phyloP scores from a whole-genome alignment of 345 rosid species.

The Geranium brycei region DNA sequence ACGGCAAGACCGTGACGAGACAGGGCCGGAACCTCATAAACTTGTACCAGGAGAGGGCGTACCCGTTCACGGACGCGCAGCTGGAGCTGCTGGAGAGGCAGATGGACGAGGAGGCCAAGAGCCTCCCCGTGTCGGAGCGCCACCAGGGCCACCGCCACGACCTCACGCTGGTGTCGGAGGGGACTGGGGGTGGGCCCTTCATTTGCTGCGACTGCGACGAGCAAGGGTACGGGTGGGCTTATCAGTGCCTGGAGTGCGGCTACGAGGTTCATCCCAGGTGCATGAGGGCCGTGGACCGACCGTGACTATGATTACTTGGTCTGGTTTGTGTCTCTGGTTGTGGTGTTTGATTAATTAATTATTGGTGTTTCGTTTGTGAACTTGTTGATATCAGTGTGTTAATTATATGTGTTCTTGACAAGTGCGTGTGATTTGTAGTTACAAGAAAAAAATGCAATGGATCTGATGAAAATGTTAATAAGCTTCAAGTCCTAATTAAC shows the following conservation, averaged over 20 bases:
- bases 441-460: too few species aligned
- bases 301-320: background rate
- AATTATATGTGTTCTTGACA: too few species aligned
- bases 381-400: too few species aligned
- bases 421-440: too few species aligned
- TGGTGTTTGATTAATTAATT: too few species aligned
- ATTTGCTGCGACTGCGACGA: slow-evolving; percentile 58
- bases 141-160: slow-evolving; percentile 45
- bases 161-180: slow-evolving; percentile 42
- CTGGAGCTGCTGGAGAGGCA: slow-evolving; percentile 27
- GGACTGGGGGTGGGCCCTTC: slow-evolving; percentile 44
- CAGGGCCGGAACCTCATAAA: slow-evolving; percentile 39
- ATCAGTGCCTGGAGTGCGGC: slow-evolving; percentile 54
- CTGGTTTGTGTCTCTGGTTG: too few species aligned
- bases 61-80: slow-evolving; percentile 40
- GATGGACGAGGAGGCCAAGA: slow-evolving; percentile 39
- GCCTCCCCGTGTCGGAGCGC: slow-evolving; percentile 24
- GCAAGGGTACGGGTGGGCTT: slow-evolving; percentile 56
- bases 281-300: slow-evolving; percentile 17
- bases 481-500: too few species aligned
- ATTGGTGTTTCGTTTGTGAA: too few species aligned
- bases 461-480: too few species aligned
- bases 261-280: slow-evolving; percentile 61
- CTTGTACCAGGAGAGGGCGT: slow-evolving; percentile 38
- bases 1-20: slow-evolving; percentile 44